phyloP scores from a whole-genome alignment of 495 filamentous ascomycete genomes.

The Trypethelium eluteriae region DNA sequence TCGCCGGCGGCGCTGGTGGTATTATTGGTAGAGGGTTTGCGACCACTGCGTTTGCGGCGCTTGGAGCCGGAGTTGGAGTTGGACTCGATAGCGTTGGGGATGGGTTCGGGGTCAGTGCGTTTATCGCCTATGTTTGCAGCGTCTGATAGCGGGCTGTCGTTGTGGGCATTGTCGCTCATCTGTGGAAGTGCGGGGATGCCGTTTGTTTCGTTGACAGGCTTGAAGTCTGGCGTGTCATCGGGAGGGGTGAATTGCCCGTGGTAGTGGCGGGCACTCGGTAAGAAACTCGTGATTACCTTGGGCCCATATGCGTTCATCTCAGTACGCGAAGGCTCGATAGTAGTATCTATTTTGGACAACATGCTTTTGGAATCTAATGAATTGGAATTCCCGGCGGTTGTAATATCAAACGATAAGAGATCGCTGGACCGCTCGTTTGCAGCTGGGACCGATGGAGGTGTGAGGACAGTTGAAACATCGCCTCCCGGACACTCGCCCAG shows the following conservation, averaged over 20 bases:
- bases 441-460: not conserved
- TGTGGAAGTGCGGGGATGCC: not conserved
- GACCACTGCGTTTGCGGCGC: not conserved
- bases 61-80: not conserved
- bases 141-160: not conserved
- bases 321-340: not conserved
- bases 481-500: not conserved
- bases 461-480: not conserved
- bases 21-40: too few species aligned
- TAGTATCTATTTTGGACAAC: not conserved
- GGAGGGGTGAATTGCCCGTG: constrained; percentile 28
- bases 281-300: not conserved
- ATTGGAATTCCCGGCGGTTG: not conserved
- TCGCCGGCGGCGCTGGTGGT: too few species aligned
- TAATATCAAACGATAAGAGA: not conserved
- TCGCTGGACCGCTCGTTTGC: not conserved
- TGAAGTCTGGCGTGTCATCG: constrained; percentile 24
- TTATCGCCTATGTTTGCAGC: not conserved
- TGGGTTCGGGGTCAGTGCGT: not conserved
- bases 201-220: constrained; percentile 15
- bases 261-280: not conserved
- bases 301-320: not conserved
- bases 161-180: not conserved
- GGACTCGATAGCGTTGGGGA: not conserved
- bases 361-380: not conserved